A percentile compares a stretch with the other conserved stretches of the same genome.
phyloP scores from a whole-genome alignment of 371 early-diverging fungal genomes.

The Rhizopus delemar region DNA sequence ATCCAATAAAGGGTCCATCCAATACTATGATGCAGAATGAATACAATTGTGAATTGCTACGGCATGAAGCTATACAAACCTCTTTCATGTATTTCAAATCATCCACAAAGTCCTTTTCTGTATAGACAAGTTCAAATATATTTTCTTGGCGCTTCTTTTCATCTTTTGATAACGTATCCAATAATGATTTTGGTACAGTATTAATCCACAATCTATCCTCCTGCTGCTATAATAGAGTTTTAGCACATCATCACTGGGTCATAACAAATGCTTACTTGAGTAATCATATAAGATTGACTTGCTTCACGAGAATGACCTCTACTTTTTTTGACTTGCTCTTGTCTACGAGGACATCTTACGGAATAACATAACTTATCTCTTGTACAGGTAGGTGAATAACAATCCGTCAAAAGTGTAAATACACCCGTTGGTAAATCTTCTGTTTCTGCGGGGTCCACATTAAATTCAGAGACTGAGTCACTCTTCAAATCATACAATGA shows the following conservation, averaged over 20 bases:
- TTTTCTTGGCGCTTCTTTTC: conserved; percentile 92
- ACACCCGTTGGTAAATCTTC: conserved; percentile 73
- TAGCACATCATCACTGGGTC: background rate
- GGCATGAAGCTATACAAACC: conserved; percentile 31
- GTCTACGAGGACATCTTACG: conserved; percentile 71
- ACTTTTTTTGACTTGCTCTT: conserved; percentile 21
- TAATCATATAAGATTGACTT: conserved; percentile 16
- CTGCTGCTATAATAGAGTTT: conserved; percentile 4
- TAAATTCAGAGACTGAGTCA: conserved; percentile 3
- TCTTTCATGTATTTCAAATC: conserved; percentile 63
- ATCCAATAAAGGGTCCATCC: conserved; percentile 73
- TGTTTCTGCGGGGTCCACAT: conserved; percentile 21
- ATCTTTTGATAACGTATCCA: conserved; percentile 65
- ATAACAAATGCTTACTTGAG: background rate
- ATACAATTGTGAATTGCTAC: background rate
- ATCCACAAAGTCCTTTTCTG: conserved; percentile 88
- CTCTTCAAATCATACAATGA: background rate
- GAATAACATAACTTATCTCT: conserved; percentile 82
- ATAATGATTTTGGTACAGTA: conserved; percentile 69
- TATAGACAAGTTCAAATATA: conserved; percentile 90
- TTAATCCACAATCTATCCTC: conserved; percentile 62
- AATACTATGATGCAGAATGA: conserved; percentile 42
- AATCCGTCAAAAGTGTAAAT: conserved; percentile 83
- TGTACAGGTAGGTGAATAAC: conserved; percentile 79
- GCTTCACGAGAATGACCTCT: conserved; percentile 23